Base-by-base conservation (phyloP, 2,329 filamentous ascomycete species). In the Pyricularia sp. region DNA sequence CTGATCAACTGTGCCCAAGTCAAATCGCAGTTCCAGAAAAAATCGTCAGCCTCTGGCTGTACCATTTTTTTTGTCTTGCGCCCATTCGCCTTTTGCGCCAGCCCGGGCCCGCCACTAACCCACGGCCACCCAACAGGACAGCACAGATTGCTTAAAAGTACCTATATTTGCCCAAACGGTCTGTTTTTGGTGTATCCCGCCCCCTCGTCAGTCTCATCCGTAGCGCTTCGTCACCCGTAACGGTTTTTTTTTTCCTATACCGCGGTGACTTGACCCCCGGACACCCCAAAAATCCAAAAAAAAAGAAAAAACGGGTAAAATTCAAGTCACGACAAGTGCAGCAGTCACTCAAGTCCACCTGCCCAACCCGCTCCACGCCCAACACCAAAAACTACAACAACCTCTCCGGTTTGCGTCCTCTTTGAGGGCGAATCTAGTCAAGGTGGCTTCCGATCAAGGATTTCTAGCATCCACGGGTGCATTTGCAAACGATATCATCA, bases 381-480 rank as follows among this genome's bases (percentile, higher is more conserved):
- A 61, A 26, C n/a, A 11, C 58, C 42, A 50, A 20, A 20, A 50
- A 50, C 58, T 61, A 61, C 58, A 61, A 61, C 23, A 61, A 61
- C 58, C n/a, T 11, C 58, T 61, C 58, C 61, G 61, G 61, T 23
- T 70, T 65, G 78, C 78, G 78, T 81, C 77, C 78, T 81, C 73
- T 61, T n/a, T 61, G n/a, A 12, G n/a, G 58, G 58, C 58, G 4
- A 76, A 75, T 74, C 73, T 77, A 80, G 81, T 79, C 84, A 88
- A 88, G 79, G 85, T 88, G 86, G 86, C 85, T 87, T 88, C 86
- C 78, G 79, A 80, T 79, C 81, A 84, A 79, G 80, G 79, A 77
- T 76, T 81, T 76, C 81, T 83, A 85, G 86, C 85, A 85, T 87
- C 86, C 76, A 82, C 84, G 78, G 86, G 86, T 87, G 87, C 85